phyloP scores from a whole-genome alignment of 176 grass and related monocot species.

The Cocos nucifera region DNA sequence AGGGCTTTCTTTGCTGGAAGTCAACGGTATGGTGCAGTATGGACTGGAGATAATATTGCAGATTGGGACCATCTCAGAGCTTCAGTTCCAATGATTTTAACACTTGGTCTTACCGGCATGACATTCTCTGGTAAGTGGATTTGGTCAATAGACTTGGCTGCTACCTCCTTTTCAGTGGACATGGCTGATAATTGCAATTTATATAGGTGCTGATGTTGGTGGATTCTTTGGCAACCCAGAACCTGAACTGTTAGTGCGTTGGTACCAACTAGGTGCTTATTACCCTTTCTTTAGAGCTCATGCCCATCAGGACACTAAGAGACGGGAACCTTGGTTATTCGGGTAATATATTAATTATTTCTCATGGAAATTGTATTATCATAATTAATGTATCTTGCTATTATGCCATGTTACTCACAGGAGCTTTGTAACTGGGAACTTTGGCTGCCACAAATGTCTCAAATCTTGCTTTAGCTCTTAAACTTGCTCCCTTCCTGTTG shows the following conservation, averaged over 20 bases:
- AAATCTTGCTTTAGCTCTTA: too few species aligned
- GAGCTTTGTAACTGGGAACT: too few species aligned
- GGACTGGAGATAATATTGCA: slow-evolving; percentile 89
- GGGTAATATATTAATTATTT: slow-evolving; percentile 37
- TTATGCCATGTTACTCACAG: too few species aligned
- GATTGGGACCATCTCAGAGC: slow-evolving; percentile 94
- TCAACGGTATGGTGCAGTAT: slow-evolving; percentile 80
- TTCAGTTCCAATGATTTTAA: slow-evolving; percentile 91
- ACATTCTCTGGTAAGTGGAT: slow-evolving; percentile 70
- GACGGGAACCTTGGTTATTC: slow-evolving; percentile 95
- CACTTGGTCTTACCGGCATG: slow-evolving; percentile 89
- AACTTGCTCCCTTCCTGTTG: too few species aligned
- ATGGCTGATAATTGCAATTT: slow-evolving; percentile 23
- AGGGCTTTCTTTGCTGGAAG: slow-evolving; percentile 92
- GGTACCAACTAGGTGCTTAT: slow-evolving; percentile 97
- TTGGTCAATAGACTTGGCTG: slow-evolving; percentile 7
- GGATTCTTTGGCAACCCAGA: slow-evolving; percentile 96
- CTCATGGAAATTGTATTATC: too few species aligned
- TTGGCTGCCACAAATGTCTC: too few species aligned
- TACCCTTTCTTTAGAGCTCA: slow-evolving; percentile 95
- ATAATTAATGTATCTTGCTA: too few species aligned
- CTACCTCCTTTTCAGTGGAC: not conserved
- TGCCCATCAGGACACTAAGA: slow-evolving; percentile 95
- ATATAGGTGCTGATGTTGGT: slow-evolving; percentile 85
- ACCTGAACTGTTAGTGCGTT: slow-evolving; percentile 72